Conservation (phyloP, 495 filamentous ascomycete genomes). For the Chlorociboria aeruginascens region DNA sequence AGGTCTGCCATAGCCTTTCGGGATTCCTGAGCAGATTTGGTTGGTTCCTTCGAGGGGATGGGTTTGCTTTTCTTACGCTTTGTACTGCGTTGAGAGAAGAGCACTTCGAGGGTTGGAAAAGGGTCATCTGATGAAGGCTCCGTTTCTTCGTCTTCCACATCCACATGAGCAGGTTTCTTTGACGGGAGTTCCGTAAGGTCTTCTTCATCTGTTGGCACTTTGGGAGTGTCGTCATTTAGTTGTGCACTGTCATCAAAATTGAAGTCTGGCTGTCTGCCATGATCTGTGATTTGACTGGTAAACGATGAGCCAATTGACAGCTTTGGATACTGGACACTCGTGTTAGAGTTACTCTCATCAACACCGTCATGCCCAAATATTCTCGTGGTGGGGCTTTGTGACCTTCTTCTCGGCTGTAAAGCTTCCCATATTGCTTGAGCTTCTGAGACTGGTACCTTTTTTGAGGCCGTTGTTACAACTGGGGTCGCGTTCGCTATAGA, state of each 20-base stretch:
- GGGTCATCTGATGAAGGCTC: constrained; percentile 13
- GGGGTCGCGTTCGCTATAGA: neutral
- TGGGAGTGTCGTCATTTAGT: constrained; percentile 1
- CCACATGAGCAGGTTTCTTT: neutral
- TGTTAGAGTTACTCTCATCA: neutral
- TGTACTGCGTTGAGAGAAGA: constrained; percentile 4
- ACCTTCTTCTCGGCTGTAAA: neutral
- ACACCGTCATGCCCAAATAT: neutral
- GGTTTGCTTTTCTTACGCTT: constrained; percentile 5
- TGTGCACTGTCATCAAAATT: constrained; percentile 11
- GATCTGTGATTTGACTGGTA: constrained; percentile 12
- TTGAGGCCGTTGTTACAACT: too few relatives aligned
- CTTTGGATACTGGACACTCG: constrained; percentile 13
- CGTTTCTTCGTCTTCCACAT: neutral
- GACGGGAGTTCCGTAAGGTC: neutral
- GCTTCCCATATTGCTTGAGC: constrained; percentile 11
- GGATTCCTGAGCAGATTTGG: neutral
- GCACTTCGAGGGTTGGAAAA: constrained; percentile 6
- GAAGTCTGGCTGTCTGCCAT: constrained; percentile 16
- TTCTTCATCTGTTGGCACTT: neutral
- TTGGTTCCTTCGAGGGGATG: neutral
- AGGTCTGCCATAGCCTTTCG: neutral
- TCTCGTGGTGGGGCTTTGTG: neutral
- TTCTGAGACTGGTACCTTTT: neutral
- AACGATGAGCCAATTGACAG: constrained; percentile 14